Base-by-base conservation (phyloP, 805 yeast genomes). In the Wickerhamomyces ciferrii region DNA sequence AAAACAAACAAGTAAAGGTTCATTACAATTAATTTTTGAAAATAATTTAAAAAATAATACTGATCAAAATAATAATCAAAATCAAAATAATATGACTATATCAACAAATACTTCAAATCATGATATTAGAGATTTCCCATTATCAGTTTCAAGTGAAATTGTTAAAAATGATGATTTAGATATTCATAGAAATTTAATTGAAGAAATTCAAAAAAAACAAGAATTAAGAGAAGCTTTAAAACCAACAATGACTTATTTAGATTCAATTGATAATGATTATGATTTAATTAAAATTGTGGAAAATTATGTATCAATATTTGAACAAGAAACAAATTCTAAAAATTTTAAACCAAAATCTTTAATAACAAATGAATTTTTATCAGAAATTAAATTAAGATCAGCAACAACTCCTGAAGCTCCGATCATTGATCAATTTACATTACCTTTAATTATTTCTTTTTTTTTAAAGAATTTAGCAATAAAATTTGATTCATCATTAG, bases 251-350 rank as follows among this genome's bases (percentile, higher is more conserved):
- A 58, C 59, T 14, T 54, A 54, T 20, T 57, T 53, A 31, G 56
- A 55, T 11, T 58, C 63, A 11, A 48, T 43, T 15, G 57, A 56
- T 21, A 58, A 62, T 2, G 59, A 42, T 39, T 53, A 49, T 65
- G 58, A 19, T 35, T 43, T 18, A 54, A 47, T 17, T 66, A 50
- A 13, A 66, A 48, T 39, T 53, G 56, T 25, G 13, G 21, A 40
- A 10, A 23, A 34, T 9, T 34, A 7, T 17, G 11, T 18, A 18
- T 10, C 17, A 34, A 8, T 3, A 6, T 18, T 34, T 34, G n/a
- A 18, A 18, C 5, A 18, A 8, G 5, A 6, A 18, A 34, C 20
- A 5, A 2, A 17, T 7, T 17, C 20, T 8, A 18, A 34, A 11
- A 5, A 34, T 18, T 34, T 34, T 14, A 17, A 34, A 34, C 19